phyloP scores from a whole-genome alignment of 306 rosid genomes.

The Ochetophila trinervis region DNA sequence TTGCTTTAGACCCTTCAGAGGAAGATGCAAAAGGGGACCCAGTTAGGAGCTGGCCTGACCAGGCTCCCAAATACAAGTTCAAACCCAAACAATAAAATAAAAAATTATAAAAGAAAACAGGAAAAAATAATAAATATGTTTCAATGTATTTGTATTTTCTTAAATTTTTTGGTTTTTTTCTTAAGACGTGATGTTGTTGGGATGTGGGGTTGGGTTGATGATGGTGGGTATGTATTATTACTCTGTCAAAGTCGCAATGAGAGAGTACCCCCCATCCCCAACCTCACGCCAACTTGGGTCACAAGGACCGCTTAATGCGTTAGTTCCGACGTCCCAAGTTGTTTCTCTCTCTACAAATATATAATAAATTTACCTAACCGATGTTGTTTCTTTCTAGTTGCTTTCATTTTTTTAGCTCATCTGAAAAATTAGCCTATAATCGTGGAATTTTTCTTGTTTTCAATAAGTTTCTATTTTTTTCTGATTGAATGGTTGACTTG shows the following conservation, averaged over 20 bases:
- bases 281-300: slow-evolving; percentile 14
- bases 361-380: neutral
- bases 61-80: slow-evolving; percentile 28
- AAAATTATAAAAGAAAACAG: slow-evolving; percentile 3
- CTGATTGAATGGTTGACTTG: slow-evolving; percentile 3
- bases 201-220: neutral
- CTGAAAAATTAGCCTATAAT: neutral
- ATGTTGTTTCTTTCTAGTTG: neutral
- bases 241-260: slow-evolving; percentile 26
- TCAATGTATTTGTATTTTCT: neutral
- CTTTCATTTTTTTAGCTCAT: neutral
- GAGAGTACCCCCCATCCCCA: slow-evolving; percentile 23
- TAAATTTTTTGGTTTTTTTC: neutral
- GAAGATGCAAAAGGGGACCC: slow-evolving; percentile 39
- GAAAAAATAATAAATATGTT: neutral
- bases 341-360: neutral
- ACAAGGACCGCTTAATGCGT: slow-evolving; percentile 20
- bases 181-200: neutral
- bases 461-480: neutral
- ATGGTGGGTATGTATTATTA: slow-evolving; percentile 12
- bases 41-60: slow-evolving; percentile 37
- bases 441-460: neutral
- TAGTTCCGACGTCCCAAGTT: slow-evolving; percentile 7
- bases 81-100: slow-evolving; percentile 13
- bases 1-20: slow-evolving; percentile 21